phyloP scores from a whole-genome alignment of 139 green algal genomes.

The Spirogloea muscicola region DNA sequence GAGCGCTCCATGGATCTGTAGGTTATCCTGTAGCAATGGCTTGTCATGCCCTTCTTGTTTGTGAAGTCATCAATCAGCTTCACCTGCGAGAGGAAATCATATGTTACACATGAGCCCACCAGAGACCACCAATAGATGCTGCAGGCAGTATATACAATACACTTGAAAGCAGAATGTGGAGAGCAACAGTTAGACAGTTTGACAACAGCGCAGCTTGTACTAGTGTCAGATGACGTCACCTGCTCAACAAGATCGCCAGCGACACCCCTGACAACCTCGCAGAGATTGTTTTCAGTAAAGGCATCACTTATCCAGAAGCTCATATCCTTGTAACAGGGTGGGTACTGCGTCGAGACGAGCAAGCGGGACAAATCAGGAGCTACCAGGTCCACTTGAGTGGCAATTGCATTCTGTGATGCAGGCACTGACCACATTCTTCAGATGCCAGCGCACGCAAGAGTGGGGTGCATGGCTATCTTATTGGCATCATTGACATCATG shows the following conservation, averaged over 20 bases:
- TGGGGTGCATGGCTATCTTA: no score
- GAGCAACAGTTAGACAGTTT: no score
- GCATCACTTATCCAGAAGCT: conserved; percentile 88
- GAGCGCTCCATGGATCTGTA: conserved; percentile 90
- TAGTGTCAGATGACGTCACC: no score
- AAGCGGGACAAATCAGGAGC: no score
- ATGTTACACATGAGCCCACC: not conserved
- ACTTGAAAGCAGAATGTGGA: not conserved
- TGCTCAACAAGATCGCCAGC: conserved; percentile 59
- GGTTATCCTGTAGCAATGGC: conserved; percentile 93
- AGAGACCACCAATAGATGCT: no score
- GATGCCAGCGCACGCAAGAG: no score
- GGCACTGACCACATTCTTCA: no score
- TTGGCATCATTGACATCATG: no score
- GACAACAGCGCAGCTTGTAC: no score
- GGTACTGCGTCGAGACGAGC: conserved; percentile 58
- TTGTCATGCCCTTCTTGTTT: conserved; percentile 83
- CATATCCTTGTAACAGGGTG: conserved; percentile 95
- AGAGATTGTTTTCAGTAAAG: conserved; percentile 99
- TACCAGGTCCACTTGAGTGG: no score
- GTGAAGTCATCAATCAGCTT: conserved; percentile 94
- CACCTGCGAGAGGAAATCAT: conserved; percentile 69
- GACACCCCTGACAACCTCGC: conserved; percentile 80
- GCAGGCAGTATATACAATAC: not conserved
- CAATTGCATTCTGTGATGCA: no score